Percentiles rank a stretch among this genome's conserved stretches.
Evolutionary conservation across 305 asterid genomes (phyloP).

Genomic region (Coffea humblotiana): DNA sequence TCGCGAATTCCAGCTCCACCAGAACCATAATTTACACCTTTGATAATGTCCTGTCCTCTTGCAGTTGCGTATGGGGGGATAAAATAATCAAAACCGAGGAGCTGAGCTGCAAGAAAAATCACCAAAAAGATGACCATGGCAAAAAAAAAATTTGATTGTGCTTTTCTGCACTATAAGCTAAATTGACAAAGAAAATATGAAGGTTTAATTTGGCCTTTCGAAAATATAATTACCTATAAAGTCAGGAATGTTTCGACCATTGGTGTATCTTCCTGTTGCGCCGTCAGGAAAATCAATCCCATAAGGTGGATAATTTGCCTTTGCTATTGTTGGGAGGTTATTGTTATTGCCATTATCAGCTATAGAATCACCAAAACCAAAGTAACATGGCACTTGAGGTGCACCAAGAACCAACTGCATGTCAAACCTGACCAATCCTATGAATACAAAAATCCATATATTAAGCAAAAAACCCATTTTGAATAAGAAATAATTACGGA

Average conservation of each 20-base stretch:
- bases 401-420: not conserved
- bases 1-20: slow-evolving; percentile 51
- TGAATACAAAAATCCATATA: not conserved
- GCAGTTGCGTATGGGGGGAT: slow-evolving; percentile 51
- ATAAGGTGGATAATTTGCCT: slow-evolving; percentile 27
- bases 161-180: not conserved
- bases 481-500: not conserved
- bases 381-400: slow-evolving; percentile 28
- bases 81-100: slow-evolving; percentile 32
- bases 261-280: slow-evolving; percentile 29
- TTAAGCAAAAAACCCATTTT: not conserved
- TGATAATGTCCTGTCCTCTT: slow-evolving; percentile 18
- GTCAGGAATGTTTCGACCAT: slow-evolving; percentile 19
- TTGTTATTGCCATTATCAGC: slow-evolving; percentile 38
- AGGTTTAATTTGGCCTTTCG: not conserved
- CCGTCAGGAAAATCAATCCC: slow-evolving; percentile 30
- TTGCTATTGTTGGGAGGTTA: slow-evolving; percentile 10
- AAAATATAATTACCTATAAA: slow-evolving; percentile 13
- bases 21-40: slow-evolving; percentile 56
- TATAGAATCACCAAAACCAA: slow-evolving; percentile 26
- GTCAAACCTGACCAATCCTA: not conserved
- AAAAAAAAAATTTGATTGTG: no score
- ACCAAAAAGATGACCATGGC: no score
- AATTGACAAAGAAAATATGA: not conserved
- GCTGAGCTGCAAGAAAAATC: slow-evolving; percentile 1